These are phyloP conservation scores for Aphelidium insulamus DNA, from an alignment of 371 early-diverging fungal genomes.

Conservation along the genomic window DNA sequence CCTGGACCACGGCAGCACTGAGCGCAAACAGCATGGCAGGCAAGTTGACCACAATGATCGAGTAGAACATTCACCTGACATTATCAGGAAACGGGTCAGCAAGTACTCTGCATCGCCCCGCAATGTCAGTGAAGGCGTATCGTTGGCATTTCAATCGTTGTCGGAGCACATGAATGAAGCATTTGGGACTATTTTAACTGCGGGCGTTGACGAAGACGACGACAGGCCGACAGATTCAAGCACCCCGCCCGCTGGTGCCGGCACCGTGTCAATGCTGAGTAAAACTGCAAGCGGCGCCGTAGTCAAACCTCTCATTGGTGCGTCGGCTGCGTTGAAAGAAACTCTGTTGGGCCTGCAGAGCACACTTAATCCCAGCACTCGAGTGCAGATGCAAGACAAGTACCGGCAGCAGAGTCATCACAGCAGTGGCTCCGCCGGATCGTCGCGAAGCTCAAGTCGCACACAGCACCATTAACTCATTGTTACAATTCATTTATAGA, in stretches of 20 bases:
- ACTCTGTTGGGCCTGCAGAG: conserved; percentile 73
- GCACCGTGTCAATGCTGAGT: conserved; percentile 82
- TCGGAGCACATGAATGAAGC: conserved; percentile 52
- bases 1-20: no score
- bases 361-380: conserved; percentile 58
- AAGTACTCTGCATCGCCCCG: conserved; percentile 63
- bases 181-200: conserved; percentile 70
- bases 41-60: no score
- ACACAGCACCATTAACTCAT: no score
- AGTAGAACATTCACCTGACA: no score
- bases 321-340: conserved; percentile 78
- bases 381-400: conserved; percentile 61
- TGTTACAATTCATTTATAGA: no score
- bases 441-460: no score
- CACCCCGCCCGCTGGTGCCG: conserved; percentile 47
- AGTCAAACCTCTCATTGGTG: conserved; percentile 87
- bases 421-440: no score
- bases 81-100: conserved; percentile 30
- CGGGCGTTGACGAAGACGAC: conserved; percentile 53
- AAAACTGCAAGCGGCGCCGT: no score
- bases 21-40: no score
- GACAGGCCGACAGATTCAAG: conserved; percentile 29
- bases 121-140: conserved; percentile 64
- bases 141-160: conserved; percentile 51
- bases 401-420: no score